Percentiles rank a stretch among this genome's conserved stretches.
phyloP scores from a whole-genome alignment of 2,329 filamentous ascomycete species.

The Alternaria arbusti region DNA sequence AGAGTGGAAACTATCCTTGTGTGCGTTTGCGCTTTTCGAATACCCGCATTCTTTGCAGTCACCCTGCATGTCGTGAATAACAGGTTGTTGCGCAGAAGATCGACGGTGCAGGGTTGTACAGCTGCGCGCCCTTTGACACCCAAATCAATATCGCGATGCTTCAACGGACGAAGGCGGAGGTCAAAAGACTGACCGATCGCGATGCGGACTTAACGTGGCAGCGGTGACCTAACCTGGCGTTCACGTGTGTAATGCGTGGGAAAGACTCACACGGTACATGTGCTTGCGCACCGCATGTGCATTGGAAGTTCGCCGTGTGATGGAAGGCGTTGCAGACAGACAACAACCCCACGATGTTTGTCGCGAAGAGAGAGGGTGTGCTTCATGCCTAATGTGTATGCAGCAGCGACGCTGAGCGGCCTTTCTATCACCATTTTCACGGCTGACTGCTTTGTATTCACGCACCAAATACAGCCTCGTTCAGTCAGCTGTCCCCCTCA shows the following conservation, averaged over 20 bases:
- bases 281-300: not conserved
- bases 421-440: not conserved
- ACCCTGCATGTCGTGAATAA: slow-evolving; percentile 5
- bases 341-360: not conserved
- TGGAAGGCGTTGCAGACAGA: not conserved
- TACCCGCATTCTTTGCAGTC: slow-evolving; percentile 1
- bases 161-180: not conserved
- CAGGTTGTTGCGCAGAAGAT: not conserved
- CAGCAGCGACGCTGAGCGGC: slow-evolving; percentile 3
- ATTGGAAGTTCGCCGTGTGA: not conserved
- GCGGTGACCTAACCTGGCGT: not conserved
- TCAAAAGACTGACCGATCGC: not conserved
- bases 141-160: not conserved
- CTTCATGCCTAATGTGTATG: not conserved
- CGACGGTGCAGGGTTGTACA: not conserved
- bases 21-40: not conserved
- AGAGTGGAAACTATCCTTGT: not conserved
- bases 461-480: slow-evolving; percentile 11
- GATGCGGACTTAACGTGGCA: not conserved
- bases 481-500: slow-evolving; percentile 15
- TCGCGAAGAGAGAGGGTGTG: not conserved
- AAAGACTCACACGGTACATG: not conserved
- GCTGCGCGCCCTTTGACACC: not conserved
- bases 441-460: slow-evolving; percentile 11
- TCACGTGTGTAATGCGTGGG: not conserved